Base-by-base conservation (phyloP, 371 early-diverging fungal species). In the Mortierella sp. region DNA sequence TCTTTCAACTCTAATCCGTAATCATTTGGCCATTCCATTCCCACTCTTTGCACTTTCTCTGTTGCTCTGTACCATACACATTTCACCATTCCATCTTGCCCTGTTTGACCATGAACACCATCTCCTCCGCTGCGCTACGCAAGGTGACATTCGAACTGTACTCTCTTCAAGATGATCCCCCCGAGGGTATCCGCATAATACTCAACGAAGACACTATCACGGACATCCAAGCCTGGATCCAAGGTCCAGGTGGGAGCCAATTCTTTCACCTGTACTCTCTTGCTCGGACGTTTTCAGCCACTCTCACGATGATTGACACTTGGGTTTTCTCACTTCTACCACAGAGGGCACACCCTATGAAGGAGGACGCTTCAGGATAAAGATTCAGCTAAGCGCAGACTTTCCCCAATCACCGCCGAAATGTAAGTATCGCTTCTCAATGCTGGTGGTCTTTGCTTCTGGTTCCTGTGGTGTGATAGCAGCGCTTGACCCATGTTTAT, bases 171-270 rank as follows among this genome's bases (percentile, higher is more conserved):
- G 57, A 71, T 17, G 69, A 79, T 10, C 93, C 93, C 9, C 90
- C 89, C 14, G 95, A 95, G 65, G 96, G 93, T 48, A 92, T 96
- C 60, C 81, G 82, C 47, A 71, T 94, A 5, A 81, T 90, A 27
- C 51, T 83, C 10, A 89, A 90, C 65, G 90, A 94, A 13, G 90
- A 88, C 37, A 80, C 88, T 50, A 54, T 96, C 17, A 81, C 86
- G 17, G 93, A 94, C 63, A 86, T 96, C 60, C 86, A 90, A 55
- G 95, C 94, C 2, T 88, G 89, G 86, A 90, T 96, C 29, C 83
- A 86, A n/a, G 96, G 97, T 0, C 94, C 96, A 65, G 93, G 91
- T 90, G 63, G 45, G 60, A 10, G 29, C 46, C 4, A 3, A 1
- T 41, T 39, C 2, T 9, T 17, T 39, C 22, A 54, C 34, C 40